Base-by-base conservation (phyloP, 2,329 filamentous ascomycete species). In the Berkeleyomyces basicola region DNA sequence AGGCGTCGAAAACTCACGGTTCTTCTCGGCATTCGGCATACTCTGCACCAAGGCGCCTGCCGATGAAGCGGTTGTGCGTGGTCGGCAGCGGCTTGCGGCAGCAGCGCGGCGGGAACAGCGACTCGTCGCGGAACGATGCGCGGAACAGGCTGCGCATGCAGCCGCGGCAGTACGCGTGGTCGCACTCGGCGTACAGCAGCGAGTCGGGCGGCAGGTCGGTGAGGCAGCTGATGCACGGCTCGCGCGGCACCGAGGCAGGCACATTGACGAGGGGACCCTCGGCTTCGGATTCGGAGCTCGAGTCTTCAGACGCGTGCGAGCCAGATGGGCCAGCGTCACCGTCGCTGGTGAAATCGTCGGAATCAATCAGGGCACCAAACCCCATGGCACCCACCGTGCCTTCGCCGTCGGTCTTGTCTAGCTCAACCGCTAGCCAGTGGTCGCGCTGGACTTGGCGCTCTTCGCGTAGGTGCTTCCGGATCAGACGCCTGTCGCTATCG, bases 101-200 rank as follows among this genome's bases (percentile, higher is more conserved):
- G 70, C 81, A 84, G 1, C 74, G 72, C 0, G 81, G 80, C 0
- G 81, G 82, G 63, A 82, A 84, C 0, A 80, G 67, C 0, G 74
- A 72, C 62, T 83, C 78, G 65, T 82, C 78, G 0, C 63, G 70
- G 31, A 79, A 72, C 0, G 78, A 72, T 0, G 68, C 61, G 1
- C 64, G n/a, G 67, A 83, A 79, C 0, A 82, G 73, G 0, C 65
- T 62, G 1, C 67, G 67, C 0, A 84, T 66, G 67, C 82, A 84
- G 0, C 65, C 65, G 0, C 68, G 68, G 66, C 82, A 85, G 68
- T 82, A 84, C 2, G 74, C 67, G 65, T 84, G 79, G 0, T 68
- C 1, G 69, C 78, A 71, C 57, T 74, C 68, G 5, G 58, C 66
- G 9, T 44, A 40, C 0, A 60, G 14, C 31, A 63, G 57, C 7